Conservation (phyloP, 768 basidiomycete genomes). For the Pisolithus albus region DNA sequence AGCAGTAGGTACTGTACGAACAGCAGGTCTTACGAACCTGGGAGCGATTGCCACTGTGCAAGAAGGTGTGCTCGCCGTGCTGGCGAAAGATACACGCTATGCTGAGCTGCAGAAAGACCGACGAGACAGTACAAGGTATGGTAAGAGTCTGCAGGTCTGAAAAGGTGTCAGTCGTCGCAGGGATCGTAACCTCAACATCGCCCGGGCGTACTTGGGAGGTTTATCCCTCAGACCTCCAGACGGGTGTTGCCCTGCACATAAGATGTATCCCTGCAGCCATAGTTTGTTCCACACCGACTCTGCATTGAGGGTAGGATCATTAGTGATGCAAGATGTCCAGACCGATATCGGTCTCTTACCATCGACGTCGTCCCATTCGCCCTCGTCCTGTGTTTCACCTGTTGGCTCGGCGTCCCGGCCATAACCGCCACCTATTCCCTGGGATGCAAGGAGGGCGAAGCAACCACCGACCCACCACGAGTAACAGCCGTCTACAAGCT, state of each 20-base stretch:
- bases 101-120: constrained; percentile 86
- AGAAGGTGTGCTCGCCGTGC: constrained; percentile 29
- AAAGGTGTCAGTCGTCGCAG: background rate
- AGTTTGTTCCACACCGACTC: constrained; percentile 50
- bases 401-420: constrained; percentile 19
- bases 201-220: constrained; percentile 76
- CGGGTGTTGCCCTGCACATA: constrained; percentile 79
- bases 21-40: constrained; percentile 6
- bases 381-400: constrained; percentile 23
- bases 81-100: constrained; percentile 52
- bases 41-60: constrained; percentile 31
- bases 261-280: constrained; percentile 82
- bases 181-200: background rate
- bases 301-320: constrained; percentile 24
- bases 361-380: constrained; percentile 66
- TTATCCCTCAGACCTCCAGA: constrained; percentile 90
- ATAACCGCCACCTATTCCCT: constrained; percentile 35
- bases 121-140: constrained; percentile 92
- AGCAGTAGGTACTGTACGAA: background rate
- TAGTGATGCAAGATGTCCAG: too few relatives aligned
- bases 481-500: constrained; percentile 99
- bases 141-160: constrained; percentile 84
- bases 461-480: constrained; percentile 99
- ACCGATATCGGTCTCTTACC: constrained; percentile 36
- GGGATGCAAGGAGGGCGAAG: constrained; percentile 67